These are phyloP conservation scores for Cladosporium halotolerans DNA, from an alignment of 2,329 filamentous ascomycete genomes.

Conservation along the genomic window DNA sequence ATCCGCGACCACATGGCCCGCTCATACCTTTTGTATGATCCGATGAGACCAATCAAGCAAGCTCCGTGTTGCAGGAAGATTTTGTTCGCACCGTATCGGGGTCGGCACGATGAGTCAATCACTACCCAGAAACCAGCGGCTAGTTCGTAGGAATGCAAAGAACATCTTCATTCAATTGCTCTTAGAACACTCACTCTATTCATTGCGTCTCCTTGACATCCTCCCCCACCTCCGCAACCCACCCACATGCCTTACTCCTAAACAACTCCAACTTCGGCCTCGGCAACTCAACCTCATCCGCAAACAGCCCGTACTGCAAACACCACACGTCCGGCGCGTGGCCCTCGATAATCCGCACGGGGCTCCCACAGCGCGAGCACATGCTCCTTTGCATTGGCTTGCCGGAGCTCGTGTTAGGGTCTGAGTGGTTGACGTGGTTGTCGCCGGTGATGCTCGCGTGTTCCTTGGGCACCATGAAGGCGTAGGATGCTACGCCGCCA, in stretches of 20 bases:
- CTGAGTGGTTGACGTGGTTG: slow-evolving; percentile 10
- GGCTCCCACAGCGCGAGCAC: slow-evolving; percentile 16
- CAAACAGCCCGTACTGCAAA: slow-evolving; percentile 19
- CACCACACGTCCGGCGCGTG: slow-evolving; percentile 14
- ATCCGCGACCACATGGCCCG: too few species aligned
- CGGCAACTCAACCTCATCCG: slow-evolving; percentile 14
- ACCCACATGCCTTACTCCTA: slow-evolving; percentile 14
- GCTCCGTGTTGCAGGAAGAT: too few species aligned
- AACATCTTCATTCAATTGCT: too few species aligned
- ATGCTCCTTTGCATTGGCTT: slow-evolving; percentile 18
- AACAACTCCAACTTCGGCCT: slow-evolving; percentile 17
- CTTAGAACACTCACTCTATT: not conserved
- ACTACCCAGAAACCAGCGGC: too few species aligned
- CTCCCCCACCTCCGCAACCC: slow-evolving; percentile 13
- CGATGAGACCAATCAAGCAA: too few species aligned
- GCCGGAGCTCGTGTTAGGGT: slow-evolving; percentile 15
- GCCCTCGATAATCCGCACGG: slow-evolving; percentile 17
- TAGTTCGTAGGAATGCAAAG: too few species aligned
- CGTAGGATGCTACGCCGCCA: slow-evolving; percentile 18
- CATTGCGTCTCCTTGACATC: slow-evolving; percentile 14
- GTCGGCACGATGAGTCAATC: too few species aligned
- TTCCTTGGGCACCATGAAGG: slow-evolving; percentile 16
- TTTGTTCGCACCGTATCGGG: too few species aligned
- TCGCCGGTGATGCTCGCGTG: slow-evolving; percentile 13
- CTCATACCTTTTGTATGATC: too few species aligned